These are phyloP conservation scores for Diacronema lutheri DNA, from an alignment of 78 protist species.

Conservation along the genomic window DNA sequence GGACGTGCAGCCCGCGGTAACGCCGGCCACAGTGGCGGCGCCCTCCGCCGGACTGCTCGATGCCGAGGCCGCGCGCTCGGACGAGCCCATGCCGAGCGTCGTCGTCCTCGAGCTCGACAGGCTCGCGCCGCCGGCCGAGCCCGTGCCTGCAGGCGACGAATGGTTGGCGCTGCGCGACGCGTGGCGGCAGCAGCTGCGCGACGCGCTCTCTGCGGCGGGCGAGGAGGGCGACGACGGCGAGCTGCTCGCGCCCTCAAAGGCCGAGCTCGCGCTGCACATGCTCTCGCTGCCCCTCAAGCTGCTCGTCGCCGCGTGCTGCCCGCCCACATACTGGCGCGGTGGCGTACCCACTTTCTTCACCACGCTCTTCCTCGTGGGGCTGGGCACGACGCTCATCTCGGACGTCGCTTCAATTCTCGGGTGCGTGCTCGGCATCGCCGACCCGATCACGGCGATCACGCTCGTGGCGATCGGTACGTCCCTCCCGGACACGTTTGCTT, in stretches of 20 bases:
- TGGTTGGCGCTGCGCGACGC: neutral
- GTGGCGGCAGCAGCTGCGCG: neutral
- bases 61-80: too few relatives aligned
- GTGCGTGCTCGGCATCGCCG: slow-evolving; percentile 15
- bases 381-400: slow-evolving; percentile 1
- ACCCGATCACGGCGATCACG: slow-evolving; percentile 42
- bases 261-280: neutral
- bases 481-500: slow-evolving; percentile 54
- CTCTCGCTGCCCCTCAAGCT: neutral
- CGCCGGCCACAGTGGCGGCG: too few relatives aligned
- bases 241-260: too few relatives aligned
- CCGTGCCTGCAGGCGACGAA: too few relatives aligned
- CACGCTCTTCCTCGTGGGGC: slow-evolving; percentile 1
- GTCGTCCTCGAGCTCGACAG: too few relatives aligned
- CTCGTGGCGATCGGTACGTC: slow-evolving; percentile 54
- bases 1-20: too few relatives aligned
- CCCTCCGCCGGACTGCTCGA: too few relatives aligned
- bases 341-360: neutral
- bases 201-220: neutral
- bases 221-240: neutral
- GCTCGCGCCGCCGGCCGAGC: too few relatives aligned
- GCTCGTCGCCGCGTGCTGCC: neutral
- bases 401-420: slow-evolving; percentile 12
- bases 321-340: neutral
- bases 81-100: too few relatives aligned